Conservation (phyloP, 2,329 filamentous ascomycete genomes). For the Colletotrichum viniferum region DNA sequence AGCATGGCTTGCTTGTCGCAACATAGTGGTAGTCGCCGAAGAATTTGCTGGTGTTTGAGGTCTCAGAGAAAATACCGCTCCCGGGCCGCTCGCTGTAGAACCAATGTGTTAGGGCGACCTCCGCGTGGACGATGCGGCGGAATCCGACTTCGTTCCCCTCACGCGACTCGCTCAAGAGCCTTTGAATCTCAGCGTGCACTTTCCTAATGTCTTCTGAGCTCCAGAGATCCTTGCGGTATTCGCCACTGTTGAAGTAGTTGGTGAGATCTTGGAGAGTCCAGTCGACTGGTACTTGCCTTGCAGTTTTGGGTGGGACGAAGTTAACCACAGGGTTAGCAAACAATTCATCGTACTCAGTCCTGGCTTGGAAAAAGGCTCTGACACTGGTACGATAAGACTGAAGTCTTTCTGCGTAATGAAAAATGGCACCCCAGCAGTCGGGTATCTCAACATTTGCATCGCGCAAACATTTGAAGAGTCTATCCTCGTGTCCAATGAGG, state of each 20-base stretch:
- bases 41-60: not conserved
- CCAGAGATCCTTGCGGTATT: not conserved
- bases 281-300: not conserved
- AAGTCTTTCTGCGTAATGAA: not conserved
- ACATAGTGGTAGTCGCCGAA: not conserved
- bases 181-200: not conserved
- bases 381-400: not conserved
- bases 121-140: not conserved
- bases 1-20: not conserved
- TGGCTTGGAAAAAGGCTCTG: not conserved
- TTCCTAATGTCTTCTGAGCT: not conserved
- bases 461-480: not conserved
- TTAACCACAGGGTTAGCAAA: not conserved
- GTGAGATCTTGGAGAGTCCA: not conserved
- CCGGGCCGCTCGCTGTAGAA: not conserved
- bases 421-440: not conserved
- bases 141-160: not conserved
- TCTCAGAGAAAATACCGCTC: not conserved
- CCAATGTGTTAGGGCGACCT: not conserved
- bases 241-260: not conserved
- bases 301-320: not conserved
- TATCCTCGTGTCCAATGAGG: not conserved
- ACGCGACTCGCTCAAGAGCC: not conserved
- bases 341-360: not conserved
- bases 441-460: not conserved